Evolutionary conservation across 495 filamentous ascomycete species (phyloP).

Genomic region (Penicillium turbatum): DNA sequence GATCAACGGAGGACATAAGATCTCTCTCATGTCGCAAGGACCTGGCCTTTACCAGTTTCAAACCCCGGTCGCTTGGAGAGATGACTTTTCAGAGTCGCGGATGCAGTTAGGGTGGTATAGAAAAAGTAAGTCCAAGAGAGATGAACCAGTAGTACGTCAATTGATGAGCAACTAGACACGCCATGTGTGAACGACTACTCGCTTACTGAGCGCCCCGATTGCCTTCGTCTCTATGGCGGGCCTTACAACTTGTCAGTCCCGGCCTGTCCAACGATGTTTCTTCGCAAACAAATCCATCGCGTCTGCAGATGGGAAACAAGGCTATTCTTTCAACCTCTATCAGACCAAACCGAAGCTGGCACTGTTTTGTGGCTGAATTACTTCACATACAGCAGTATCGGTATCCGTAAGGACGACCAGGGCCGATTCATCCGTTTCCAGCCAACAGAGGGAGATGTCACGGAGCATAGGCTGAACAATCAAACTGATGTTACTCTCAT

Average conservation of each 20-base stretch:
- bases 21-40: conserved; percentile 31
- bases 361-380: conserved; percentile 42
- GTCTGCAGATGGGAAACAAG: conserved; percentile 34
- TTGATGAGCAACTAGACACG: conserved; percentile 22
- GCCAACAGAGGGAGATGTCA: conserved; percentile 11
- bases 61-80: conserved; percentile 30
- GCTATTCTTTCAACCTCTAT: conserved; percentile 28
- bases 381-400: conserved; percentile 36
- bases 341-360: conserved; percentile 34
- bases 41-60: conserved; percentile 27
- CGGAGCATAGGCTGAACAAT: conserved; percentile 10
- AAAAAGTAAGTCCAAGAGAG: conserved; percentile 27
- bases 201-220: conserved; percentile 30
- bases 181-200: conserved; percentile 32
- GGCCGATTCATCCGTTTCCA: conserved; percentile 25
- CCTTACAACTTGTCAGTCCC: conserved; percentile 40
- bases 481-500: conserved; percentile 17
- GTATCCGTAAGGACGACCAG: conserved; percentile 21
- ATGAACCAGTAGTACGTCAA: neutral
- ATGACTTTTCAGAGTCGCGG: conserved; percentile 30
- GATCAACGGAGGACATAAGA: conserved; percentile 40
- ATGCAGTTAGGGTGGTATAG: conserved; percentile 41
- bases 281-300: conserved; percentile 41
- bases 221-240: conserved; percentile 39
- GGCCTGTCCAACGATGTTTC: conserved; percentile 38